Evolutionary conservation across 768 basidiomycete genomes (phyloP), one percentile per base, ranked within the genome.

Genomic region (Boletus tylopilopsis): DNA sequence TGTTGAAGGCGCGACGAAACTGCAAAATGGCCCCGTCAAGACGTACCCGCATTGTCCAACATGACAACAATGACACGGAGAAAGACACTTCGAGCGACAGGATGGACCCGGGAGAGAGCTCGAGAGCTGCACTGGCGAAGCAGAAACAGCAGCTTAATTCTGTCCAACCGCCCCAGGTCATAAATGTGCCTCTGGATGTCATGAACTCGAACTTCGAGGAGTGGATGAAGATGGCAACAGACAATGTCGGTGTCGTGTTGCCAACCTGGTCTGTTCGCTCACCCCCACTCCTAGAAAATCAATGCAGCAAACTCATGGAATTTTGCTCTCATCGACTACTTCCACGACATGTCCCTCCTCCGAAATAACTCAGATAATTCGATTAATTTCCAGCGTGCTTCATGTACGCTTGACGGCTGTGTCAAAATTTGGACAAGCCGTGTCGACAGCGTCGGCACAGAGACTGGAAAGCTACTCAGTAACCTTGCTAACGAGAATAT

Each of bases 201-300:
- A 90, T 90, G 81, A 90, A 77, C 69, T 87, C 84, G 33, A 96
- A 94, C 60, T 96, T 87, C 62, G 96, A 99, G 67, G 94, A 98
- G 69, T 98, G 96, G 96, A 98, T 99, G 95, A 98, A 98, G 76
- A 85, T 98, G 84, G 94, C 94, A 1, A 98, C 95, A 3, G 95
- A 98, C 65, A 98, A 98, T 69, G 96, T 97, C 15, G 32, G 54
- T 64, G 33, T n/a, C 36, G 6, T n/a, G 6, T 25, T 13, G 23
- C 42, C 30, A 8, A 46, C 38, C 27, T 0, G 22, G 23, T 24
- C 25, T 22, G 19, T 36, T 21, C 42, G 34, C 50, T 56, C 37
- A 67, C 46, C 34, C 41, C 52, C 40, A n/a, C 4, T 50, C 29
- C 18, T 63, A 98, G 96, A 99, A 98, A 97, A 98, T 99, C 72